Percentiles rank a stretch among this genome's conserved stretches.
These are phyloP conservation scores for Salinomyces thailandicus DNA, from an alignment of 2,329 filamentous ascomycete genomes.

Conservation along the genomic window DNA sequence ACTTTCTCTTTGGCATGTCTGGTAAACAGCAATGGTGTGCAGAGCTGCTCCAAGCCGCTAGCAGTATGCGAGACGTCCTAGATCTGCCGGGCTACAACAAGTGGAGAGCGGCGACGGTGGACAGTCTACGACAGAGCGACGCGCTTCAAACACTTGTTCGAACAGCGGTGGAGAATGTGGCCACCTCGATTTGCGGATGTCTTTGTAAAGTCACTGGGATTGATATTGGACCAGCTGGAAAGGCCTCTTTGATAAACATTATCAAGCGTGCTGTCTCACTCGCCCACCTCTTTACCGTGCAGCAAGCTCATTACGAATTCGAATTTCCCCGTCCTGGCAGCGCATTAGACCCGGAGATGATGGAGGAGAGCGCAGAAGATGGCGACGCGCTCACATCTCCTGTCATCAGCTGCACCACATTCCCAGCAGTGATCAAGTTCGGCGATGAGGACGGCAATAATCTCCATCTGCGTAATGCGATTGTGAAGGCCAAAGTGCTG, in stretches of 20 bases:
- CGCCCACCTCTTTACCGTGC: conserved; percentile 22
- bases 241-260: conserved; percentile 17
- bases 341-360: conserved; percentile 46
- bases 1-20: conserved; percentile 53
- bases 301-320: conserved; percentile 24
- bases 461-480: conserved; percentile 51
- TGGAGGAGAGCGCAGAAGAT: conserved; percentile 55
- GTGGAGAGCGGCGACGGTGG: conserved; percentile 56
- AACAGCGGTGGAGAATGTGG: conserved; percentile 13
- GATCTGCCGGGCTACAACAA: conserved; percentile 47
- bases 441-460: conserved; percentile 56
- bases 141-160: conserved; percentile 14
- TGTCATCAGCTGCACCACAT: conserved; percentile 52
- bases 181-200: conserved; percentile 17
- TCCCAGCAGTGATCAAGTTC: conserved; percentile 53
- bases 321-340: conserved; percentile 15
- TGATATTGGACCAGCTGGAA: conserved; percentile 12
- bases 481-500: conserved; percentile 56
- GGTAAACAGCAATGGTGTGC: conserved; percentile 31
- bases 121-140: conserved; percentile 46
- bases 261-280: conserved; percentile 20
- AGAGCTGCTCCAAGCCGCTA: conserved; percentile 14
- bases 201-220: conserved; percentile 19
- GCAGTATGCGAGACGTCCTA: conserved; percentile 15
- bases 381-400: conserved; percentile 45